These are phyloP conservation scores for Hypoxylon fragiforme DNA, from an alignment of 495 filamentous ascomycete genomes.

Conservation along the genomic window DNA sequence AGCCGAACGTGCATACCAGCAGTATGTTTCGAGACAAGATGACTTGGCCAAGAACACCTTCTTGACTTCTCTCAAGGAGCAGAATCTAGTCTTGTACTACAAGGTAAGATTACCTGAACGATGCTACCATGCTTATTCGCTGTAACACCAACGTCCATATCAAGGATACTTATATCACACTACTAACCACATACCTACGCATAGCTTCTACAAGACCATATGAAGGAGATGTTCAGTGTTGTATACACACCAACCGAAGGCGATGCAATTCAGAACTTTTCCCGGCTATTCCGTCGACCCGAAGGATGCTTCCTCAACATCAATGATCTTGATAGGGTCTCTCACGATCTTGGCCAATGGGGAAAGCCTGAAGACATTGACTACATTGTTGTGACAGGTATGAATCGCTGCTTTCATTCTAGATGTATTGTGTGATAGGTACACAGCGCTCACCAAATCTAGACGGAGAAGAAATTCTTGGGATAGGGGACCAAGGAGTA, in stretches of 20 bases:
- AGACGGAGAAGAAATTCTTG: conserved; percentile 70
- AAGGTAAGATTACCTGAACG: conserved; percentile 47
- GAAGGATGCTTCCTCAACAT: conserved; percentile 69
- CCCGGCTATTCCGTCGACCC: conserved; percentile 73
- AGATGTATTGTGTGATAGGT: neutral
- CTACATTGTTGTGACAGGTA: conserved; percentile 85
- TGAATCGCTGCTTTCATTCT: neutral
- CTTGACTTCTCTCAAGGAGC: conserved; percentile 81
- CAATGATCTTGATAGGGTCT: conserved; percentile 58
- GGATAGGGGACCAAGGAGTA: conserved; percentile 90
- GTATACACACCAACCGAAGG: conserved; percentile 93
- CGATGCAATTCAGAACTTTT: conserved; percentile 88
- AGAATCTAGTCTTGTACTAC: conserved; percentile 81
- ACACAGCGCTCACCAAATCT: neutral
- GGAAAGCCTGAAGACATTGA: conserved; percentile 74
- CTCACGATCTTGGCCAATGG: conserved; percentile 67
- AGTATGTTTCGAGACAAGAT: conserved; percentile 71
- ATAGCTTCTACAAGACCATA: conserved; percentile 49
- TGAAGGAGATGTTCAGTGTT: conserved; percentile 81
- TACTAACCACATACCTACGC: neutral
- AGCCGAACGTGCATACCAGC: conserved; percentile 74
- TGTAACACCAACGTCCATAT: neutral
- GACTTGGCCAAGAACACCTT: conserved; percentile 84
- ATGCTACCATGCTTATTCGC: neutral
- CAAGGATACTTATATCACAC: neutral